Evolutionary conservation across 2,329 filamentous ascomycete species (phyloP).

Genomic region (Cladorrhinum sp.): DNA sequence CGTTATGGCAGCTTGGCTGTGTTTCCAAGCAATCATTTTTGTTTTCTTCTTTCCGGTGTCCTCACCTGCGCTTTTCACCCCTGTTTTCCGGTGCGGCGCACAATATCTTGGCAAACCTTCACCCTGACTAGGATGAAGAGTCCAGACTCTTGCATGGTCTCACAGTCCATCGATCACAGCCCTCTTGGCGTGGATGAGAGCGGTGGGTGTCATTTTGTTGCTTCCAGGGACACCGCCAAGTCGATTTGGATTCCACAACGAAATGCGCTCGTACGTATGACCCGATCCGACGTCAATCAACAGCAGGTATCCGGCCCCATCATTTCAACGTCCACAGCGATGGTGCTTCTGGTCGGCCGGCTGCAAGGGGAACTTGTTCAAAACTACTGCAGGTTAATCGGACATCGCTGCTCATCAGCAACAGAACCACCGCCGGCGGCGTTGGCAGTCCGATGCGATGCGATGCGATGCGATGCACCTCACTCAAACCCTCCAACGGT

Average conservation of each 20-base stretch:
- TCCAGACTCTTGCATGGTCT: conserved; percentile 5
- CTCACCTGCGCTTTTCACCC: neutral
- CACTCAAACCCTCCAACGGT: neutral
- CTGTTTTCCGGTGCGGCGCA: neutral
- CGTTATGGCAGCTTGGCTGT: conserved; percentile 20
- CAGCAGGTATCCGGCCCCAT: conserved; percentile 1
- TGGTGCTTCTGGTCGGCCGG: neutral
- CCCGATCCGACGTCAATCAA: neutral
- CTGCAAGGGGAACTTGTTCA: neutral
- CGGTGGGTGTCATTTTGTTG: neutral
- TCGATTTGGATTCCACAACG: conserved; percentile 3
- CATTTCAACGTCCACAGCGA: neutral
- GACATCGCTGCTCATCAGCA: neutral
- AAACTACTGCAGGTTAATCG: too few species aligned
- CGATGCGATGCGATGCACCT: neutral
- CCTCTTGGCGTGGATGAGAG: conserved; percentile 1
- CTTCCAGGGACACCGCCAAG: neutral
- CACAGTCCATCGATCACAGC: neutral
- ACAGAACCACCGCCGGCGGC: neutral
- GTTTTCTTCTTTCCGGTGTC: neutral
- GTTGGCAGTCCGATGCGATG: too few species aligned
- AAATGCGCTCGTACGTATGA: neutral
- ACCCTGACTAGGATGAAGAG: neutral
- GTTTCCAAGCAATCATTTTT: neutral
- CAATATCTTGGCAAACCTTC: conserved; percentile 2